Base-by-base conservation (phyloP, 1,284 basidiomycete species). In the Ceratobasidium sp. region DNA sequence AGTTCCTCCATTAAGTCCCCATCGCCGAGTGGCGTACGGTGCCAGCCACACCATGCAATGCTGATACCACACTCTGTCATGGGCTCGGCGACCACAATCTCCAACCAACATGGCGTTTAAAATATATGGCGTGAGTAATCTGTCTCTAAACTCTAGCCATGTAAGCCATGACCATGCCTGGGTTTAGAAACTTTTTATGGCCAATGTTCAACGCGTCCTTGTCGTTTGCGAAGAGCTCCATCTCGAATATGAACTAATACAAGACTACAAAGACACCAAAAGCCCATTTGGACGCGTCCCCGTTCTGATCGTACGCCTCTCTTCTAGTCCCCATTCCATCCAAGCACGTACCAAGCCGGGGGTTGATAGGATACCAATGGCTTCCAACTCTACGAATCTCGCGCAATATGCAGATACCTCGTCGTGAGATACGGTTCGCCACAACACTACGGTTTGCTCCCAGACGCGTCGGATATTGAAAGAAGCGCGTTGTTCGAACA, bases 401-500 rank as follows among this genome's bases (percentile, higher is more conserved):
- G 90, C 54, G 90, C 90, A 2, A 90, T 91, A 77, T 80, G 80
- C 6, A 86, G 88, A 46, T 90, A 90, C 82, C 73, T 89, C 79
- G 86, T 85, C 71, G 83, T 83, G 77, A 89, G 89, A 81, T 87
- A 88, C 78, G 50, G 56, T 1, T 42, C 17, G 10, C n/a, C 61
- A 50, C 80, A 84, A 7, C 79, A 81, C 71, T 82, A 86, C 79
- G 85, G 86, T 57, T 77, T 79, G 33, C 33, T 76, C 17, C 79
- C 79, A 17, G 38, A 40, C 68, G 61, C 78, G n/a, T 52, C 82
- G 82, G 79, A 85, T 85, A 66, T 85, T 82, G 66, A 82, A 76
- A 80, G 77, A 81, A 82, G 81, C 77, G 84, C 82, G 42, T 78
- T 78, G 50, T 84, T 85, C 79, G 84, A 85, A 75, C 81, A 83